Evolutionary conservation across 2,329 filamentous ascomycete species (phyloP).

Genomic region (Ophiostoma novo-ulmi): DNA sequence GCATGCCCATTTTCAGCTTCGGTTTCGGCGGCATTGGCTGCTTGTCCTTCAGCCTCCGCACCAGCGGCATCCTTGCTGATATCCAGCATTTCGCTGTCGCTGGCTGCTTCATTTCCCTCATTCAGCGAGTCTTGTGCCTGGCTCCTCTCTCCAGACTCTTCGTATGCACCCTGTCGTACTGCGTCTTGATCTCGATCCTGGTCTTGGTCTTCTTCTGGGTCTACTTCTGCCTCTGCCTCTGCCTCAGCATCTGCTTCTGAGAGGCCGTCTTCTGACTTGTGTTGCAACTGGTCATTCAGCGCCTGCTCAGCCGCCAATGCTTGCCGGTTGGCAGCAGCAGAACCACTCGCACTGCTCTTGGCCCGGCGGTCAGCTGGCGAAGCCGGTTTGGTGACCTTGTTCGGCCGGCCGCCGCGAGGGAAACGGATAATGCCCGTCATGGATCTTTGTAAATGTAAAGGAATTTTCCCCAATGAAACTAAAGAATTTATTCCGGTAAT

Average conservation of each 20-base stretch:
- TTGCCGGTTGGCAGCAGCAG: slow-evolving; percentile 24
- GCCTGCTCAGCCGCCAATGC: slow-evolving; percentile 23
- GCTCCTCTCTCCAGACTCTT: not conserved
- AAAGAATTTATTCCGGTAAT: not conserved
- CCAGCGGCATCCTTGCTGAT: not conserved
- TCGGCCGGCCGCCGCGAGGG: slow-evolving; percentile 38
- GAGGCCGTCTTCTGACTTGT: not conserved
- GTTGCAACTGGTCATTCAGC: slow-evolving; percentile 1
- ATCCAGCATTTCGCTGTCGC: slow-evolving; percentile 4
- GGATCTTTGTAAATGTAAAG: not conserved
- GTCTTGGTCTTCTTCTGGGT: not conserved
- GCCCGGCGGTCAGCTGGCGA: slow-evolving; percentile 12
- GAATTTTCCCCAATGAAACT: not conserved
- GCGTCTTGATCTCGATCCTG: not conserved
- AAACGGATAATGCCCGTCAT: slow-evolving; percentile 39
- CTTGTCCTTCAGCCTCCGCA: not conserved
- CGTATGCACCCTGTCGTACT: not conserved
- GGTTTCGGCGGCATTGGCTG: too few relatives aligned
- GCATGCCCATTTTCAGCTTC: not conserved
- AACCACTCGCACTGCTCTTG: not conserved
- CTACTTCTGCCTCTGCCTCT: slow-evolving; percentile 5
- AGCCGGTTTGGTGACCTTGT: slow-evolving; percentile 43
- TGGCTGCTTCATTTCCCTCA: not conserved
- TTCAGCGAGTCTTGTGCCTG: not conserved
- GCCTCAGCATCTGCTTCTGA: not conserved